These are phyloP conservation scores for Tephrocybe rancida DNA, from an alignment of 768 basidiomycete species.

Conservation along the genomic window DNA sequence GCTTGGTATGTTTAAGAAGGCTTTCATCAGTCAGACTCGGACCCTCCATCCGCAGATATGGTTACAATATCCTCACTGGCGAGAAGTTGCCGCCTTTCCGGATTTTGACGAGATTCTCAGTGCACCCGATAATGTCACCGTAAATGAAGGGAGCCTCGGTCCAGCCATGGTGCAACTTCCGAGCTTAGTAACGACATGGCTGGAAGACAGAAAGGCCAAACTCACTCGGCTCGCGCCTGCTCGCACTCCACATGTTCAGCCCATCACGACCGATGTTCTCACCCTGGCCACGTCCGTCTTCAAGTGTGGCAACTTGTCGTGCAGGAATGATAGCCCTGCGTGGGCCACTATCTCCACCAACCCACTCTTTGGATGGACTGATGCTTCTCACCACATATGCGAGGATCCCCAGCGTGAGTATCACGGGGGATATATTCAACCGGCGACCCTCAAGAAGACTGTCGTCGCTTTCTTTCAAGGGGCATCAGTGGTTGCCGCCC, in stretches of 20 bases:
- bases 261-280: too few species aligned
- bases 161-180: constrained; percentile 6
- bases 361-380: constrained; percentile 14
- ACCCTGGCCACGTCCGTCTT: constrained; percentile 15
- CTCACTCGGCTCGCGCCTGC: too few species aligned
- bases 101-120: neutral
- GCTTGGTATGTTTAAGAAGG: neutral
- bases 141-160: constrained; percentile 1
- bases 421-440: too few species aligned
- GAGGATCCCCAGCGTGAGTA: too few species aligned
- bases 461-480: neutral
- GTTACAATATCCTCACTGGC: constrained; percentile 22
- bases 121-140: neutral
- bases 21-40: constrained; percentile 22
- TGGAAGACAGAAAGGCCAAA: neutral
- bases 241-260: too few species aligned
- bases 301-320: neutral
- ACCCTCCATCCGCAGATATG: constrained; percentile 24
- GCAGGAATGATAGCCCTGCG: neutral
- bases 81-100: constrained; percentile 15
- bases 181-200: constrained; percentile 2
- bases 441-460: neutral
- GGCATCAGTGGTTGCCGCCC: constrained; percentile 1
- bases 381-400: constrained; percentile 3
- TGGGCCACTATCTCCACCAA: constrained; percentile 1